Conservation (phyloP, 768 basidiomycete genomes). For the Lactarius akahatsu region DNA sequence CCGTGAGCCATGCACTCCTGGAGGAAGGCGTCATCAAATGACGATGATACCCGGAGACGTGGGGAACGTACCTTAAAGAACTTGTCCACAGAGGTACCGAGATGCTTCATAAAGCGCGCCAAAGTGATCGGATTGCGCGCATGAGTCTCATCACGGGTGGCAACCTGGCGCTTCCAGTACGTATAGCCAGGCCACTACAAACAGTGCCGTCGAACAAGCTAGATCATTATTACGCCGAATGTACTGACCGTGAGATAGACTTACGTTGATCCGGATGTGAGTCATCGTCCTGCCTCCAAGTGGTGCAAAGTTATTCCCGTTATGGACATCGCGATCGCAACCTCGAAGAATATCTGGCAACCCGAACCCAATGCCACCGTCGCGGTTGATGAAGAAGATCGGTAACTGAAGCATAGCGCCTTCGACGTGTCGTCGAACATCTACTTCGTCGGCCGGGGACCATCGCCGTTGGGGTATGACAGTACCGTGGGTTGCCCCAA, state of each 20-base stretch:
- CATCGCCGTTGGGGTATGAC: constrained; percentile 1
- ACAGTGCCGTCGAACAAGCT: too few relatives aligned
- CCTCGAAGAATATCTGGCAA: background rate
- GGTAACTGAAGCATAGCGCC: background rate
- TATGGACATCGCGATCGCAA: background rate
- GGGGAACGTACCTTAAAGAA: constrained; percentile 8
- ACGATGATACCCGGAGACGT: background rate
- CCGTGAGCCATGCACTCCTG: background rate
- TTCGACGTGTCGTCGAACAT: background rate
- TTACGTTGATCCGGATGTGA: background rate
- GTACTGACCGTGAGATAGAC: too few relatives aligned
- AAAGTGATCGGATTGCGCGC: background rate
- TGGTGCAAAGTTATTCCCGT: background rate
- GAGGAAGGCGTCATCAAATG: background rate
- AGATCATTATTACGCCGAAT: too few relatives aligned
- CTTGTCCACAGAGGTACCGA: constrained; percentile 12
- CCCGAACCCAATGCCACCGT: background rate
- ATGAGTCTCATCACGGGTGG: constrained; percentile 10
- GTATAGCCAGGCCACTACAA: constrained; percentile 25
- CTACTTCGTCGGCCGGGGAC: background rate
- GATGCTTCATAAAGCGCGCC: background rate
- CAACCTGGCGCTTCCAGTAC: constrained; percentile 13
- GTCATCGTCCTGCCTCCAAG: background rate
- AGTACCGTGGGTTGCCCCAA: background rate
- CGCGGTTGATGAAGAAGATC: background rate